Base-by-base conservation (phyloP, 306 rosid genomes). In the Acacia melanoxylon region DNA sequence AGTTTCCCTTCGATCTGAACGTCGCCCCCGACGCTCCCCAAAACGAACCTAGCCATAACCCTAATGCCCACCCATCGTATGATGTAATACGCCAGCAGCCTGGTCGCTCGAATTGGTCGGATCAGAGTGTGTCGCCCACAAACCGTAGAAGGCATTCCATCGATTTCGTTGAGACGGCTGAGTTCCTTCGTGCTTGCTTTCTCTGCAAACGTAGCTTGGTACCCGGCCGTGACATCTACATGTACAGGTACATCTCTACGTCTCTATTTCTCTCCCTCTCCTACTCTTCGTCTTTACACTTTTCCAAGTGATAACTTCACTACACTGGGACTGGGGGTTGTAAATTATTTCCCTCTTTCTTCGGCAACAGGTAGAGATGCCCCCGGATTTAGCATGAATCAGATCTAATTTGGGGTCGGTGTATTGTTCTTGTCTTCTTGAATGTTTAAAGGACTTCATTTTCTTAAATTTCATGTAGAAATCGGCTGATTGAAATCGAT, bases 221-320 rank as follows among this genome's bases (percentile, higher is more conserved):
- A 0, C 91, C 94, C 8, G 86, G 86, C 48, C 97, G 94, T 13
- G 99, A 95, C 89, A 91, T 95, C 85, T 95, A 91, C 89, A 95
- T 95, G 96, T 95, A 95, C 84, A 93, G 92, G 98, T 90, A 37
- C 22, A 5, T 41, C 41, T 68, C 42, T 67, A 25, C 19, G 16
- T 17, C 40, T 27, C 7, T 20, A 12, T 31, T 31, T 19, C 68
- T 40, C 59, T 10, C 4, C 2, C 40, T 54, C 29, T 9, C 14
- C 29, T 10, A 5, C 20, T 31, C 17, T 5, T 2, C 19, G 19
- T 41, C 24, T 66, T 68, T n/a, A 17, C 17, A 68, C 11, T 40
- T 40, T 20, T 68, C 12, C 37, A 1, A 35, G 17, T 27, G 22
- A 9, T n/a, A 22, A 58, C 14, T 22, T 58, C 65, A 22, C 65